Evolutionary conservation across 176 grass and related monocot species (phyloP), one percentile per base, ranked within the genome.

Genomic region (Cenchrus fungigraminus): DNA sequence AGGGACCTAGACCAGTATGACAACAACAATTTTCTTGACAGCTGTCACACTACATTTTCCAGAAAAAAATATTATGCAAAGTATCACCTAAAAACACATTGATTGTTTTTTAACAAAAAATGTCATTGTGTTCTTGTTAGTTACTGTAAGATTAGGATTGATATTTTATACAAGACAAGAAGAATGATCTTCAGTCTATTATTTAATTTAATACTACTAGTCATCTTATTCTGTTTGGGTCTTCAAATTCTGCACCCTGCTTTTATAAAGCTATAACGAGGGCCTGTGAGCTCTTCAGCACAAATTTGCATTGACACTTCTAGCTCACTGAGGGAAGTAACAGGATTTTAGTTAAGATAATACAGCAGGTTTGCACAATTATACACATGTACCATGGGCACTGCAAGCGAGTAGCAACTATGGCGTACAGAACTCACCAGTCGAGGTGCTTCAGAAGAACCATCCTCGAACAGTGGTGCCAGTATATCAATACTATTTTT

Each of bases 401-500:
- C 22, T 64, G 73, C 16, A 76, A 82, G 17, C 85, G 49, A 89
- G 34, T 78, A 56, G 29, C 34, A 79, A 64, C 25, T 15, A 29
- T 59, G 4, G 13, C 40, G 32, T 64, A 79, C 37, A 59, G 63
- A 81, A 92, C 89, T 98, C 57, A 98, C 95, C 89, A 98, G 56
- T 63, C 92, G 78, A 88, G 95, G 95, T 44, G 66, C 60, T 68
- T 93, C 89, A 51, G 85, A 67, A 63, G 82, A 88, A 78, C 87
- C 84, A 53, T 95, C 90, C 69, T 86, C 90, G 71, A 89, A 98
- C 63, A 88, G 91, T 5, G 61, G 83, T 5, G 92, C 92, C 31
- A 98, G 76, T 72, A 75, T 66, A 88, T 98, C 95, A 79, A 98
- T 87, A 83, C 95, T 95, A 40, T 89, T 90, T 88, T 92, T 89